Base-by-base conservation (phyloP, 495 filamentous ascomycete species). In the Aspergillus kassunensis region DNA sequence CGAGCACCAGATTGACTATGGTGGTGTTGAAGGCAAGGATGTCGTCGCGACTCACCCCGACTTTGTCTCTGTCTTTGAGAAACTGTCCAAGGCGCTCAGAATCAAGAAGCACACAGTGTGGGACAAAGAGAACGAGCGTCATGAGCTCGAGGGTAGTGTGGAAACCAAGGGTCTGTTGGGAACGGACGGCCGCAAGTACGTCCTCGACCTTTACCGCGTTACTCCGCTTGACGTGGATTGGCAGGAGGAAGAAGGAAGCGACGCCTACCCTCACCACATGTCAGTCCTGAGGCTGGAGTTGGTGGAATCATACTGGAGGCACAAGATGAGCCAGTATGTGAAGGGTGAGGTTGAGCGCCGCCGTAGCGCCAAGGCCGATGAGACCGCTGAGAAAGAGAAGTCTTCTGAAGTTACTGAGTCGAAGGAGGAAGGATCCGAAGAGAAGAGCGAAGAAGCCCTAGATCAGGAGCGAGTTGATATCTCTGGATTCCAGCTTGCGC, bases 1-100 rank as follows among this genome's bases (percentile, higher is more conserved):
- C 40, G 92, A 97, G 80, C 90, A 93, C 68, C 95, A 97, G 71
- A 97, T 99, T 57, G 92, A 97, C 68, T 99, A 99, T 63, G 95
- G 95, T 62, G 93, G 91, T 55, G 92, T 97, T 41, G 95, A 99
- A 65, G 95, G 95, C 54, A 95, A 92, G 72, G 95, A 99, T 48
- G 83, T 95, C 16, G 87, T 99, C 37, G 92, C 95, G 1, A 84
- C 87, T 9, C 88, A 96, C 63, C 81, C 91, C 61, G 80, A 82
- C 31, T 99, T 99, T 62, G 83, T 82, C 2, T 73, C 89, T 21
- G 78, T 88, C 13, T 99, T 99, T 61, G 85, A 87, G 67, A 90
- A 92, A 75, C 80, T 97, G 15, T 95, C 91, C 24, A 89, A 89
- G 68, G 79, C 87, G 15, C 77, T 97, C 51, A 81, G 82, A 33